phyloP scores from a whole-genome alignment of 495 filamentous ascomycete species.

The Thermochaetoides thermophila region DNA sequence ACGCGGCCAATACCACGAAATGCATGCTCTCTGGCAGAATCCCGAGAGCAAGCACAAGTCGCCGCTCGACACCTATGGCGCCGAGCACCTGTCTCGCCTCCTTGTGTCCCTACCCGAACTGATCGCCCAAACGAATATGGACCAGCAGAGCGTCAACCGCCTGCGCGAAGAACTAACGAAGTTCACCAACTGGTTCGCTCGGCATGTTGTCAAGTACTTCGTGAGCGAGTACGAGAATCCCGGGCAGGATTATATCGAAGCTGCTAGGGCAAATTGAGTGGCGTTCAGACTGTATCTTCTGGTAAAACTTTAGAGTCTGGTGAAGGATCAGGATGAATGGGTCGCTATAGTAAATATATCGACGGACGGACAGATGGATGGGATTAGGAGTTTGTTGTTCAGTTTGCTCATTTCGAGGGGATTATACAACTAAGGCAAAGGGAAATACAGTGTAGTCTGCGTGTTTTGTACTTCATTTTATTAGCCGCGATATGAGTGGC shows the following conservation, averaged over 20 bases:
- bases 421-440: too few relatives aligned
- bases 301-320: too few relatives aligned
- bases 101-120: constrained; percentile 86
- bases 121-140: constrained; percentile 95
- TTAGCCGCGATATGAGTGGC: too few relatives aligned
- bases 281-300: too few relatives aligned
- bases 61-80: constrained; percentile 71
- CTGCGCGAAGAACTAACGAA: constrained; percentile 76
- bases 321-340: too few relatives aligned
- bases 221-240: constrained; percentile 57
- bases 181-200: constrained; percentile 66
- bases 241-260: constrained; percentile 33
- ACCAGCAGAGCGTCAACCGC: constrained; percentile 69
- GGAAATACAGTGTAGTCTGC: too few relatives aligned
- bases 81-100: constrained; percentile 76
- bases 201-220: constrained; percentile 61
- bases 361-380: too few relatives aligned
- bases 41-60: constrained; percentile 47
- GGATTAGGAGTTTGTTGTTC: too few relatives aligned
- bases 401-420: too few relatives aligned
- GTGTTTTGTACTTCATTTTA: too few relatives aligned
- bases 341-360: too few relatives aligned
- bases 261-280: too few relatives aligned
- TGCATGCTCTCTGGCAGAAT: constrained; percentile 47
- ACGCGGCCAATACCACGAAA: constrained; percentile 63